Evolutionary conservation across 176 grass and related monocot genomes (phyloP), one percentile per base, ranked within the genome.

Genomic region (Cenchrus americanus): DNA sequence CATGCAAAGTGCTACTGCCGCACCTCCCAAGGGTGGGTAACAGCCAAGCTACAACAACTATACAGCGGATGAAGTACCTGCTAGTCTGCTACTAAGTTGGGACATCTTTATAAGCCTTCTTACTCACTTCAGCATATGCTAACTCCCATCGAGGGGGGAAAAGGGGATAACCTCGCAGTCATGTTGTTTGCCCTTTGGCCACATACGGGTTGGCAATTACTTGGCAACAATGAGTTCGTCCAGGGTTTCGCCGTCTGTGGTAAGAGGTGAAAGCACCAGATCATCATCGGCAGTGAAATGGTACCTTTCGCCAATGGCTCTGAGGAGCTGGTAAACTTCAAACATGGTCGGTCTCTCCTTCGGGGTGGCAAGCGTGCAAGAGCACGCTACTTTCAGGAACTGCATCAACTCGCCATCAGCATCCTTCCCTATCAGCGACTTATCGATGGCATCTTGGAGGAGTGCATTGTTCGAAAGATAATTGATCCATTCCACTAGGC

Each of bases 281-380:
- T 92, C 92, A 32, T 97, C 95, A 10, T 76, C 90, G 0, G 75
- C 77, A 0, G 81, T 83, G 75, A 97, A 97, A 84, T 92, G 90
- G 10, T 97, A 97, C 69, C 79, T 92, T 53, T 94, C 92, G 13
- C 95, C 95, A 19, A 94, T 92, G 55, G 92, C 90, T 66, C 92
- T 89, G 23, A 97, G 89, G 32, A 97, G 86, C 79, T 92, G 92
- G 58, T 91, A 94, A 32, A 94, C 95, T 86, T 97, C 95, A 81
- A 97, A 94, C 95, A 97, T 97, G n/a, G 95, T 97, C 1, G 94
- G 94, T 80, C 94, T 91, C 78, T 92, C 94, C 85, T 91, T 97
- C 0, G 90, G 84, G 55, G 69, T 77, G 32, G 88, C 60, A 6
- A 92, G 57, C 6, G 86, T 89, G 81, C 94, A 97, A 37, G 83